Percentiles rank a stretch among this genome's conserved stretches.
Evolutionary conservation across 176 grass and related monocot genomes (phyloP).

Genomic region (Carex myosuroides): DNA sequence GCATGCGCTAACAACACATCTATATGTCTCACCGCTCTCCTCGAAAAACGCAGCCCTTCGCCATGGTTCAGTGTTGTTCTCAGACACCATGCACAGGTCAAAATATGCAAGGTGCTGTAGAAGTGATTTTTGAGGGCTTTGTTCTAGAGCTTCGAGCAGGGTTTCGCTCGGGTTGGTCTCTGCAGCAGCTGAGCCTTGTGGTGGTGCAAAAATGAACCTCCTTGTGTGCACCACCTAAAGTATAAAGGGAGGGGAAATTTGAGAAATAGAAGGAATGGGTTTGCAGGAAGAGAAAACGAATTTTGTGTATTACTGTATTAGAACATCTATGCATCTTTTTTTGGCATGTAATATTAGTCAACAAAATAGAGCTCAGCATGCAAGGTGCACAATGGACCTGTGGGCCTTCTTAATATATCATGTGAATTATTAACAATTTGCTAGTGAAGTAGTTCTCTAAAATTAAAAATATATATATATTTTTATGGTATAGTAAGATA

Average conservation of each 20-base stretch:
- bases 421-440: background rate
- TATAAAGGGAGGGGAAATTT: conserved; percentile 4
- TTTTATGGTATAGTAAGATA: background rate
- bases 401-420: background rate
- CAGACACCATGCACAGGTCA: conserved; percentile 82
- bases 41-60: conserved; percentile 74
- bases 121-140: conserved; percentile 58
- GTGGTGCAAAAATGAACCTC: conserved; percentile 73
- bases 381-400: background rate
- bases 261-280: background rate
- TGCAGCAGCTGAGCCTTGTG: conserved; percentile 70
- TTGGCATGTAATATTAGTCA: background rate
- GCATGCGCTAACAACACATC: conserved; percentile 57
- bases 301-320: background rate
- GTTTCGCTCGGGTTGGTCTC: conserved; percentile 78
- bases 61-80: conserved; percentile 78
- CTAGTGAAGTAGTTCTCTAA: background rate
- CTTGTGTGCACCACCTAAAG: conserved; percentile 80
- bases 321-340: conserved; percentile 6
- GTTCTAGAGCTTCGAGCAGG: conserved; percentile 76
- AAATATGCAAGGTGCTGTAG: conserved; percentile 84
- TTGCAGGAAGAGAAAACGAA: conserved; percentile 13
- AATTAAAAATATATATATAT: background rate
- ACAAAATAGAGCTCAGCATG: background rate
- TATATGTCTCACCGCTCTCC: conserved; percentile 89